phyloP scores from a whole-genome alignment of 306 rosid genomes.

The Pterocarpus macrocarpus region DNA sequence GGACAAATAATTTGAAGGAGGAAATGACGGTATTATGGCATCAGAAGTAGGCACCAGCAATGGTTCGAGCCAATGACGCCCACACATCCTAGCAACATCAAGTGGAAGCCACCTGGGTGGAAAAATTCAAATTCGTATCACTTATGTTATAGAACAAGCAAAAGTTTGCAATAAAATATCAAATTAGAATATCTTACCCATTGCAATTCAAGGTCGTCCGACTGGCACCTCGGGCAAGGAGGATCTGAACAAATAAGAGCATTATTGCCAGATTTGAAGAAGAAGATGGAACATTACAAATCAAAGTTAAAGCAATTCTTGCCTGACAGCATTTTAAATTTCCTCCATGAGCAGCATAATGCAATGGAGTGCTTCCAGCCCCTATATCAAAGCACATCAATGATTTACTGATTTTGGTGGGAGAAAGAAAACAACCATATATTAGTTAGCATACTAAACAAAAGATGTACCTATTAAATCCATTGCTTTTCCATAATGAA shows the following conservation, averaged over 20 bases:
- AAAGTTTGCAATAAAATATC: constrained; percentile 11
- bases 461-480: constrained; percentile 82
- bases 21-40: constrained; percentile 62
- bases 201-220: constrained; percentile 86
- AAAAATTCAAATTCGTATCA: constrained; percentile 38
- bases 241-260: constrained; percentile 68
- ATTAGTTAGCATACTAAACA: constrained; percentile 5
- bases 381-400: constrained; percentile 60
- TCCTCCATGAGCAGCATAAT: constrained; percentile 99
- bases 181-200: constrained; percentile 64
- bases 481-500: constrained; percentile 92
- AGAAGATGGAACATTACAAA: constrained; percentile 24
- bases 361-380: constrained; percentile 98
- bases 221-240: constrained; percentile 86
- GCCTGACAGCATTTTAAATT: constrained; percentile 96
- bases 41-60: constrained; percentile 78
- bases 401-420: constrained; percentile 29
- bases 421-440: constrained; percentile 36
- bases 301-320: constrained; percentile 51
- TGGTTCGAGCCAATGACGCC: constrained; percentile 96
- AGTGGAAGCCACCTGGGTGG: constrained; percentile 90
- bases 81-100: constrained; percentile 99
- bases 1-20: constrained; percentile 76
- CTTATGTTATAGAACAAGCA: constrained; percentile 35
- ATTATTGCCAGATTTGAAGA: constrained; percentile 37